Conservation (phyloP, 495 filamentous ascomycete genomes). For the Aspergillus nidulans region DNA sequence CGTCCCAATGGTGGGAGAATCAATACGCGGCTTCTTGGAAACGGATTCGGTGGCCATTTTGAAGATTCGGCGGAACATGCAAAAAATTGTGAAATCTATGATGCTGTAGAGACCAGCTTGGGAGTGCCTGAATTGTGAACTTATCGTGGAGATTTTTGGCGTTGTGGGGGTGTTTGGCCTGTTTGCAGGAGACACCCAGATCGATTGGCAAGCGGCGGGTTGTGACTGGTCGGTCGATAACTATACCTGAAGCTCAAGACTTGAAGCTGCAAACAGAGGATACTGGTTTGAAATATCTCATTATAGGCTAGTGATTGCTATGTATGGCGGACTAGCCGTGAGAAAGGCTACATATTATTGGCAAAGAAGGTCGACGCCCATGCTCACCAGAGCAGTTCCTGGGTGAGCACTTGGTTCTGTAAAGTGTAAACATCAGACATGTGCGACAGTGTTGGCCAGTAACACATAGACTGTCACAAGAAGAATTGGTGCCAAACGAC, state of each 20-base stretch:
- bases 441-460: no score
- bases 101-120: not conserved
- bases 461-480: no score
- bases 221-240: not conserved
- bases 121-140: not conserved
- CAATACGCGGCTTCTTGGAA: conserved; percentile 10
- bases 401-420: no score
- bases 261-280: no score
- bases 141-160: not conserved
- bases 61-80: conserved; percentile 1
- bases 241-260: not conserved
- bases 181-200: not conserved
- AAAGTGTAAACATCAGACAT: no score
- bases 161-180: conserved; percentile 1
- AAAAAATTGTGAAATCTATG: not conserved
- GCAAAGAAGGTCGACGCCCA: no score
- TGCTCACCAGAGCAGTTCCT: no score
- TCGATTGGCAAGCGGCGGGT: not conserved
- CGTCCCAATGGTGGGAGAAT: conserved; percentile 7
- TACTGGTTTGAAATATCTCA: no score
- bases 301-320: no score
- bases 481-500: no score
- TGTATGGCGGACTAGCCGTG: no score
- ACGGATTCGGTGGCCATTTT: conserved; percentile 12
- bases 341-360: no score